These are phyloP conservation scores for Thielaviopsis populi DNA, from an alignment of 2,329 filamentous ascomycete species.

Conservation along the genomic window DNA sequence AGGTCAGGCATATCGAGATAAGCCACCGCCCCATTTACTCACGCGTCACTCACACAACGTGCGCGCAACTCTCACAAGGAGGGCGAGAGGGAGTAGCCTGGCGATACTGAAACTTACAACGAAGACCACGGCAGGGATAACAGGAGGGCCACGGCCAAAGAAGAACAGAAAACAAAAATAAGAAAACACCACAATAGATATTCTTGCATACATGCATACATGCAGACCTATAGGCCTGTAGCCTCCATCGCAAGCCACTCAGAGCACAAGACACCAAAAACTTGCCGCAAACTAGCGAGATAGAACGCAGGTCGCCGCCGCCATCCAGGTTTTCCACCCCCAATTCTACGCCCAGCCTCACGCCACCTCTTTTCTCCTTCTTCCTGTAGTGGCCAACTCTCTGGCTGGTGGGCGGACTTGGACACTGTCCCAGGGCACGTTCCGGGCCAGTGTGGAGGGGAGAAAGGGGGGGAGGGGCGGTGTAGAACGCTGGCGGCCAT, in stretches of 20 bases:
- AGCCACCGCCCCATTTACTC: not conserved
- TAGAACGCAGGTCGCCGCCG: constrained; percentile 9
- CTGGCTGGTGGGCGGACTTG: too few species aligned
- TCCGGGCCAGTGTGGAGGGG: too few species aligned
- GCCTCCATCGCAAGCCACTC: constrained; percentile 1
- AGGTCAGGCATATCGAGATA: not conserved
- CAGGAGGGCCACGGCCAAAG: not conserved
- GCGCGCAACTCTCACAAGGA: not conserved
- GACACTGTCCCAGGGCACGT: too few species aligned
- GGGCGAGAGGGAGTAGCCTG: not conserved
- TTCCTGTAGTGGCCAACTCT: not conserved
- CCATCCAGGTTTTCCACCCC: constrained; percentile 3
- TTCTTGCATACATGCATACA: not conserved
- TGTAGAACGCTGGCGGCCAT: too few species aligned
- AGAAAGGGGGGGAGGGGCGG: too few species aligned
- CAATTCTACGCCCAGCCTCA: not conserved
- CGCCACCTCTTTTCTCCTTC: not conserved
- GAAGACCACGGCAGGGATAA: not conserved
- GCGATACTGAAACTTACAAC: not conserved
- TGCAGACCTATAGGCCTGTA: not conserved
- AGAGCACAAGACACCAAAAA: constrained; percentile 1
- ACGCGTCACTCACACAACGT: not conserved
- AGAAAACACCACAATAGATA: not conserved
- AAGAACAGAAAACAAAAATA: not conserved
- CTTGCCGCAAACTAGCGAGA: constrained; percentile 11